These are phyloP conservation scores for Claviceps cyperi DNA, from an alignment of 2,329 filamentous ascomycete genomes.

Conservation along the genomic window DNA sequence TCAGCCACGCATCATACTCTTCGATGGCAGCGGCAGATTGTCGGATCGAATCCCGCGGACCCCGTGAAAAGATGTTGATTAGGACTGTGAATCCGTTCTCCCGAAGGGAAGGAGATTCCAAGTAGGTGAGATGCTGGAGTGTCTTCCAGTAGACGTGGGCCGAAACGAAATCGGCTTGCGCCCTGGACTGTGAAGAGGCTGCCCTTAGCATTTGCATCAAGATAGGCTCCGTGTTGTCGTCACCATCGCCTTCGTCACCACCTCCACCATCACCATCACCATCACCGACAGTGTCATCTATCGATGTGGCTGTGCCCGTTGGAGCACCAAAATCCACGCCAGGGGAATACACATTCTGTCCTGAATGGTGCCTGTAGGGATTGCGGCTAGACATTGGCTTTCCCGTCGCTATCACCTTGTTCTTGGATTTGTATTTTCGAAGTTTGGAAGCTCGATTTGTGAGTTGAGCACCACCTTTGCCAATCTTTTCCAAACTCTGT, in stretches of 20 bases:
- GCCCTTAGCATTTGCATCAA: conserved; percentile 62
- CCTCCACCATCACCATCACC: neutral
- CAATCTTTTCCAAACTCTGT: conserved; percentile 45
- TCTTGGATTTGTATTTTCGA: conserved; percentile 46
- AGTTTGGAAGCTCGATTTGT: conserved; percentile 54
- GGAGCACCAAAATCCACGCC: conserved; percentile 5
- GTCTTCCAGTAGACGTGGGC: conserved; percentile 80
- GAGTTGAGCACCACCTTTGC: conserved; percentile 42
- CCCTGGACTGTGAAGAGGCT: conserved; percentile 61
- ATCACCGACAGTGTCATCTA: neutral
- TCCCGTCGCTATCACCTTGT: conserved; percentile 38
- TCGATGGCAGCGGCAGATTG: conserved; percentile 59
- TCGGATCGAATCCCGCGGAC: conserved; percentile 54
- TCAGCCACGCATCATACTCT: conserved; percentile 67
- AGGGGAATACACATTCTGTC: conserved; percentile 6
- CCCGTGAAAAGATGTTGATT: conserved; percentile 58
- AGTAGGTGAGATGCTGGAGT: conserved; percentile 53
- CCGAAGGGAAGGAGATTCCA: conserved; percentile 46
- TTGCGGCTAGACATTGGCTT: conserved; percentile 41
- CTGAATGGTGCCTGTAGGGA: conserved; percentile 33
- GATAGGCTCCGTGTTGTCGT: conserved; percentile 34
- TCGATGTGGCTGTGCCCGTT: neutral
- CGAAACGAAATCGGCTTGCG: conserved; percentile 68
- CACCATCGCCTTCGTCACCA: neutral
- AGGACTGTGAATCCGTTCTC: conserved; percentile 57